These are phyloP conservation scores for Tylopilus sp. DNA, from an alignment of 768 basidiomycete genomes.

Conservation along the genomic window DNA sequence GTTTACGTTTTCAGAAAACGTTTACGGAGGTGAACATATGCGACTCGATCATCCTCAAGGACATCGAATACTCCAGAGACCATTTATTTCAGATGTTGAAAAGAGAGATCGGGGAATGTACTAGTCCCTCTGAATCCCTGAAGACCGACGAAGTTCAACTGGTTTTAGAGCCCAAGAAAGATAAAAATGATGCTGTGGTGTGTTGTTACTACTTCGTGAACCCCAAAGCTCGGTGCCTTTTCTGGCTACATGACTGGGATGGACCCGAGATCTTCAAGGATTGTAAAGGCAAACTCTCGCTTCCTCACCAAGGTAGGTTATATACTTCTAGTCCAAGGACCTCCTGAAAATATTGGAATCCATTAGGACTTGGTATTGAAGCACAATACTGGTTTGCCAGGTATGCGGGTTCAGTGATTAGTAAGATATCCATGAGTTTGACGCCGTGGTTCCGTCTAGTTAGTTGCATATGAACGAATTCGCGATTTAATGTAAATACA, in stretches of 20 bases:
- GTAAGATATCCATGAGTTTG: not conserved
- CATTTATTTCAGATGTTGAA: conserved; percentile 19
- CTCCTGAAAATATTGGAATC: not conserved
- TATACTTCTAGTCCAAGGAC: too few relatives aligned
- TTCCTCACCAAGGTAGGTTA: conserved; percentile 27
- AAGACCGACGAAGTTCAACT: conserved; percentile 36
- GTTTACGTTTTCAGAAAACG: conserved; percentile 37
- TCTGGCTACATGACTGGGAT: conserved; percentile 49
- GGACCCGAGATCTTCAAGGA: conserved; percentile 30
- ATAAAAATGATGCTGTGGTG: conserved; percentile 9
- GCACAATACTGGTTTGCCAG: conserved; percentile 35
- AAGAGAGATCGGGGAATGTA: not conserved
- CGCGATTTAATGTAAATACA: conserved; percentile 9
- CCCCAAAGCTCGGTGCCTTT: conserved; percentile 42
- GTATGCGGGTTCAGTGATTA: conserved; percentile 6
- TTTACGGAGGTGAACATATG: conserved; percentile 55
- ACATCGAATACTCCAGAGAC: conserved; percentile 35
- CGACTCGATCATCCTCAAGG: conserved; percentile 29
- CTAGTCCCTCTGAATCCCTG: conserved; percentile 24
- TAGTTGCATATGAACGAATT: not conserved
- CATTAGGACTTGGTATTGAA: conserved; percentile 34
- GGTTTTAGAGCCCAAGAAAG: conserved; percentile 40
- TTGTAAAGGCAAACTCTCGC: conserved; percentile 18
- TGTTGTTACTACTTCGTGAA: conserved; percentile 53
- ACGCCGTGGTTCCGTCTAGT: conserved; percentile 1